phyloP scores from a whole-genome alignment of 2,329 filamentous ascomycete genomes.

The Gremmenia infestans region DNA sequence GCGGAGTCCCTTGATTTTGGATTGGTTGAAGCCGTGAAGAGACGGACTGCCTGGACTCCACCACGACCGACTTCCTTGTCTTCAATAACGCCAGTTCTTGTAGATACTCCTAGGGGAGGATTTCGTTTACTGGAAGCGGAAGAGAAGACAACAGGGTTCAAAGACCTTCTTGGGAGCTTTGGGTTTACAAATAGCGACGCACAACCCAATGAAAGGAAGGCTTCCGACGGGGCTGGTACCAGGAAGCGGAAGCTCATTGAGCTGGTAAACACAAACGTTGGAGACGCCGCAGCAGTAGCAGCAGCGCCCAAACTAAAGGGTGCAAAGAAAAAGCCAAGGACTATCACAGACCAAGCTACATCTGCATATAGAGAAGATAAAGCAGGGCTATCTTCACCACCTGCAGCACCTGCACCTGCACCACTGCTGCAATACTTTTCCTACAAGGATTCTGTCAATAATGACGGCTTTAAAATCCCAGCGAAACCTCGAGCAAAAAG shows the following conservation, averaged over 20 bases:
- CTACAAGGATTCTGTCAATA: slow-evolving; percentile 9
- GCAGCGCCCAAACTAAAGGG: slow-evolving; percentile 45
- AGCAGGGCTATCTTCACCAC: slow-evolving; percentile 27
- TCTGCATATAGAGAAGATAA: slow-evolving; percentile 54
- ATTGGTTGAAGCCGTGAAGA: slow-evolving; percentile 41
- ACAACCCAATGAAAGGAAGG: slow-evolving; percentile 8
- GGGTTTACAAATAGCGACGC: slow-evolving; percentile 31
- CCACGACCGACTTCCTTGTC: slow-evolving; percentile 39
- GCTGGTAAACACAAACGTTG: slow-evolving; percentile 36
- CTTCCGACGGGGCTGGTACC: slow-evolving; percentile 24
- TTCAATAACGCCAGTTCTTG: neutral
- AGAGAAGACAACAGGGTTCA: slow-evolving; percentile 28
- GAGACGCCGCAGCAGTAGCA: slow-evolving; percentile 21
- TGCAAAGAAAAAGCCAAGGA: slow-evolving; percentile 65
- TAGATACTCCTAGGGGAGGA: neutral
- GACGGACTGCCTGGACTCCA: slow-evolving; percentile 65
- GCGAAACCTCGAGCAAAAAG: slow-evolving; percentile 22
- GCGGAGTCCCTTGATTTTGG: slow-evolving; percentile 15
- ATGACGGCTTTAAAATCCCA: slow-evolving; percentile 21
- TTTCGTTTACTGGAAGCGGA: slow-evolving; percentile 4
- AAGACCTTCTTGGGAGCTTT: slow-evolving; percentile 36
- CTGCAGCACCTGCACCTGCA: slow-evolving; percentile 34
- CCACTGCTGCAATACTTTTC: slow-evolving; percentile 45
- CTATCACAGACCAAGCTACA: slow-evolving; percentile 73
- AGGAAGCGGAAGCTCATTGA: slow-evolving; percentile 55